A percentile compares a stretch with the other conserved stretches of the same genome.
Conservation (phyloP, 2,329 filamentous ascomycete genomes). For the Calonectria hongkongensis region DNA sequence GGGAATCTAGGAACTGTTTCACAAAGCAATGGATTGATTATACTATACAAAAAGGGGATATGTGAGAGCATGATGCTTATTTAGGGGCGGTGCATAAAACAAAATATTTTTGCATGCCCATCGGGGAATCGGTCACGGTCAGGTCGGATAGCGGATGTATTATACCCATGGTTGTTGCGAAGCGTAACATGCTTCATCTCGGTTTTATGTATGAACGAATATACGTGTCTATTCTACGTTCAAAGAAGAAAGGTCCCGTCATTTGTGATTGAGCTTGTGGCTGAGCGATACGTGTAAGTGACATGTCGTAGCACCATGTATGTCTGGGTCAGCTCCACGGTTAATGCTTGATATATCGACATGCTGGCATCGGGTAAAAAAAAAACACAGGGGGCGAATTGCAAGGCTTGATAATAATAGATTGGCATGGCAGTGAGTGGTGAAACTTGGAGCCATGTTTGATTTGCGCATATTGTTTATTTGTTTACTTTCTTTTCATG, state of each 20-base stretch:
- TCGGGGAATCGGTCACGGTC: slow-evolving; percentile 47
- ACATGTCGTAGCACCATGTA: slow-evolving; percentile 18
- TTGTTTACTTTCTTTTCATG: slow-evolving; percentile 17
- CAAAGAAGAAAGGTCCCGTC: slow-evolving; percentile 22
- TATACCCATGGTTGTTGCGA: slow-evolving; percentile 55
- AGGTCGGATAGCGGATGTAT: slow-evolving; percentile 55
- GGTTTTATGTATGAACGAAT: slow-evolving; percentile 53
- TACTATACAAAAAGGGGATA: slow-evolving; percentile 37
- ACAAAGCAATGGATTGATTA: slow-evolving; percentile 31
- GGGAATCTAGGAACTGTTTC: slow-evolving; percentile 55
- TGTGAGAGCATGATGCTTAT: slow-evolving; percentile 38
- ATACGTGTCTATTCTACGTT: slow-evolving; percentile 47
- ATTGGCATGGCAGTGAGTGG: not conserved
- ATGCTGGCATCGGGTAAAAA: not conserved
- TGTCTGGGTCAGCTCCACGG: not conserved
- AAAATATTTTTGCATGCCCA: slow-evolving; percentile 44
- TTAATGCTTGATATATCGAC: not conserved
- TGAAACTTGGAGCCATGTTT: slow-evolving; percentile 7
- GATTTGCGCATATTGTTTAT: slow-evolving; percentile 14
- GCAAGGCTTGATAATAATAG: slow-evolving; percentile 13
- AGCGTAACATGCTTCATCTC: slow-evolving; percentile 48
- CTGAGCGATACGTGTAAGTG: slow-evolving; percentile 31
- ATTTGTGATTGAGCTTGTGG: slow-evolving; percentile 33
- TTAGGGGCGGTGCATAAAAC: slow-evolving; percentile 34
- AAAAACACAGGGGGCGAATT: not conserved